Evolutionary conservation across 345 rosid genomes (phyloP).

Genomic region (Euclidium syriacum): DNA sequence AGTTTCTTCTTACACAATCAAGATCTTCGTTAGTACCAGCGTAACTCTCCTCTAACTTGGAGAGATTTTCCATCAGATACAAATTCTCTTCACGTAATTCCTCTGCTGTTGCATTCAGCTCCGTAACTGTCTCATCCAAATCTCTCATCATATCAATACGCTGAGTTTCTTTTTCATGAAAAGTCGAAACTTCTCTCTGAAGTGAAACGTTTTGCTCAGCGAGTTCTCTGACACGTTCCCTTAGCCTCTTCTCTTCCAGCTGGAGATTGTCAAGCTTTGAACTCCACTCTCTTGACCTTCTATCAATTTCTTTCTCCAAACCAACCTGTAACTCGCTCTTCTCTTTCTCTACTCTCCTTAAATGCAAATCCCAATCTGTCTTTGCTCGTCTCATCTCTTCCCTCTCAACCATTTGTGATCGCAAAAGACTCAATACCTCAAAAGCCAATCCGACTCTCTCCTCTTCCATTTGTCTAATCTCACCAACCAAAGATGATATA

Average conservation of each 20-base stretch:
- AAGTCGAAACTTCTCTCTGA: conserved; percentile 72
- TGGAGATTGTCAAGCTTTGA: conserved; percentile 64
- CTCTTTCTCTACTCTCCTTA: conserved; percentile 65
- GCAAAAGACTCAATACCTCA: conserved; percentile 65
- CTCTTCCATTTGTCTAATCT: conserved; percentile 48
- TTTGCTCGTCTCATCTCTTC: conserved; percentile 52
- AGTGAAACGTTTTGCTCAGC: conserved; percentile 95
- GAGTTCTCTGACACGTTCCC: conserved; percentile 89
- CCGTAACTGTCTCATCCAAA: conserved; percentile 54
- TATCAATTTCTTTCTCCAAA: conserved; percentile 89
- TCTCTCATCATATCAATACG: conserved; percentile 43
- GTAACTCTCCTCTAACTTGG: conserved; percentile 49
- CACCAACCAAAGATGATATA: conserved; percentile 51
- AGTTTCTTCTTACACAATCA: conserved; percentile 49
- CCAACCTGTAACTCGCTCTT: conserved; percentile 64
- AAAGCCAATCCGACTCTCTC: conserved; percentile 72
- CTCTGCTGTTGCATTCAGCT: conserved; percentile 45
- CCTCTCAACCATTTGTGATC: conserved; percentile 60
- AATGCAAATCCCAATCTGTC: conserved; percentile 46
- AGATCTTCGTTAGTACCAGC: conserved; percentile 38
- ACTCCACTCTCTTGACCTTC: conserved; percentile 88
- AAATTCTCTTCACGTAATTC: conserved; percentile 43
- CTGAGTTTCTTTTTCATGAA: conserved; percentile 70
- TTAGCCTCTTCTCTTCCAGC: conserved; percentile 81
- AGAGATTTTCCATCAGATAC: conserved; percentile 38